phyloP scores from a whole-genome alignment of 192 early-diverging fungal species.

The Spizellomyces punctatus region DNA sequence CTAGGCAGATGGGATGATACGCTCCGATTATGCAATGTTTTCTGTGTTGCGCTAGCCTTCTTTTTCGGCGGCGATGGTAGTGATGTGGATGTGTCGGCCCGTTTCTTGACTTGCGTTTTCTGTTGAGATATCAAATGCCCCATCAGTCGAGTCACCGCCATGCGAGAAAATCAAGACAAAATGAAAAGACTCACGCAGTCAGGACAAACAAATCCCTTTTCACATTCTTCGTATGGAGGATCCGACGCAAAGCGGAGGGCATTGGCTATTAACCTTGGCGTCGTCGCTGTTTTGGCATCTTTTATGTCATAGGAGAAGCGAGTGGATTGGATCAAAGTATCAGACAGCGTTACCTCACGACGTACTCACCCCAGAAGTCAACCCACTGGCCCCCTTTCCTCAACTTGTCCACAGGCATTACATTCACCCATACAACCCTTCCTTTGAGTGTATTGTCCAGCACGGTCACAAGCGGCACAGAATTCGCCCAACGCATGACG shows the following conservation, averaged over 20 bases:
- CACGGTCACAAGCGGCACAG: background rate
- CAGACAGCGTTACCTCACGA: too few relatives aligned
- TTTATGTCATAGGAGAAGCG: background rate
- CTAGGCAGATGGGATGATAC: background rate
- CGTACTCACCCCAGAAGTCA: background rate
- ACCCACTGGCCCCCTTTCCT: background rate
- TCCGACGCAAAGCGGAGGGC: background rate
- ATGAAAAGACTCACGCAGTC: background rate
- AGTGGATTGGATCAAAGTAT: too few relatives aligned
- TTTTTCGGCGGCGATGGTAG: background rate
- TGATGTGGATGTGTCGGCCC: background rate
- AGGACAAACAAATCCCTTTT: background rate
- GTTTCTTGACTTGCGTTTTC: background rate
- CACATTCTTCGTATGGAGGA: background rate
- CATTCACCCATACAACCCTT: background rate
- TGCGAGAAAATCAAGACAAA: background rate
- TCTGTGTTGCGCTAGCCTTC: background rate
- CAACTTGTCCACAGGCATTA: background rate
- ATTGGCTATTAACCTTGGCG: background rate
- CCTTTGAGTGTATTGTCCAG: background rate
- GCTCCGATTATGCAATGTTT: background rate
- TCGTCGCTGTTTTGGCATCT: background rate
- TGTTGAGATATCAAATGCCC: background rate
- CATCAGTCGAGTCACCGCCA: background rate
- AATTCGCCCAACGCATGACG: background rate